These are phyloP conservation scores for Petrea volubilis DNA, from an alignment of 257 asterid species.

Conservation along the genomic window DNA sequence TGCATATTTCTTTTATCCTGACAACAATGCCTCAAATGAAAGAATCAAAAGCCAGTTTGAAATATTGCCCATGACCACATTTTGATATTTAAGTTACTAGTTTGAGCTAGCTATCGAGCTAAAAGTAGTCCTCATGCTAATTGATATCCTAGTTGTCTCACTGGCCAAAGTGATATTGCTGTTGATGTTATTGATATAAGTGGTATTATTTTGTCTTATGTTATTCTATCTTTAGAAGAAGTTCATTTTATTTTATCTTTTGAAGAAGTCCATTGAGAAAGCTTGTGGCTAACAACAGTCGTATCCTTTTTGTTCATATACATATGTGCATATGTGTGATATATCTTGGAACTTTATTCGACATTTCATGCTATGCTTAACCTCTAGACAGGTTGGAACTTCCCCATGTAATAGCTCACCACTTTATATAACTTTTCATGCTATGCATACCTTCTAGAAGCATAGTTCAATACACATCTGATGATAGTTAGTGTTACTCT, in stretches of 20 bases:
- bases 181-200: no score
- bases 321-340: neutral
- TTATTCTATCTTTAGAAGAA: no score
- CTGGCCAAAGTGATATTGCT: no score
- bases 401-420: neutral
- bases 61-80: neutral
- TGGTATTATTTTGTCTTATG: no score
- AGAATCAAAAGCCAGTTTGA: neutral
- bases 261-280: neutral
- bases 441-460: neutral
- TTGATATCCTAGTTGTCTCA: neutral
- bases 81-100: neutral
- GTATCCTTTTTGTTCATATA: neutral
- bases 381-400: neutral
- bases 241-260: neutral
- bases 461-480: neutral
- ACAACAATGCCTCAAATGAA: neutral
- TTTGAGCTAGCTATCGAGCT: neutral
- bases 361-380: no score
- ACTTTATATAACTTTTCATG: neutral
- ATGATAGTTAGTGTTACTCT: neutral
- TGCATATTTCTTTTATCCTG: neutral
- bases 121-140: neutral
- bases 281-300: neutral
- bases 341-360: no score